Evolutionary conservation across 768 basidiomycete species (phyloP).

Genomic region (Podaxis sp.): DNA sequence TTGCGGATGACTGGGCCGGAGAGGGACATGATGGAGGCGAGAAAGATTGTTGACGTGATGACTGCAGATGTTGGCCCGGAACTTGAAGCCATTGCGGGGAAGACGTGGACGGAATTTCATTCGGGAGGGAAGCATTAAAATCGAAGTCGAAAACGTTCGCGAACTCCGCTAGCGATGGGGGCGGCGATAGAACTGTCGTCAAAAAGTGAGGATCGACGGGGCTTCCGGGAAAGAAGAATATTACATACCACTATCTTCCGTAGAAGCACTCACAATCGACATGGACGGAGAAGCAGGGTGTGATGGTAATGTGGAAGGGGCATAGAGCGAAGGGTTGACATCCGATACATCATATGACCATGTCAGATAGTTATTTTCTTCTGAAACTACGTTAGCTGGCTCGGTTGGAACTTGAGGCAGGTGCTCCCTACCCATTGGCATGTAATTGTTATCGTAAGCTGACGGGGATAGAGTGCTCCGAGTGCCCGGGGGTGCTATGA

Average conservation of each 20-base stretch:
- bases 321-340: constrained; percentile 22
- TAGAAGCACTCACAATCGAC: constrained; percentile 29
- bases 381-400: constrained; percentile 9
- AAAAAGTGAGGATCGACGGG: constrained; percentile 16
- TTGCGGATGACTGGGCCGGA: constrained; percentile 26
- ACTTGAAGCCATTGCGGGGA: constrained; percentile 12
- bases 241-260: constrained; percentile 31
- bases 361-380: constrained; percentile 21
- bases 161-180: constrained; percentile 29
- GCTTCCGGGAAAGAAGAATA: neutral
- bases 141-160: constrained; percentile 32
- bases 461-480: constrained; percentile 4
- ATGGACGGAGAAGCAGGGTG: constrained; percentile 25
- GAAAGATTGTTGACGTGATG: constrained; percentile 17
- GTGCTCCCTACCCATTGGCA: constrained; percentile 6
- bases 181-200: constrained; percentile 29
- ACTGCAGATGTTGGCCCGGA: constrained; percentile 14
- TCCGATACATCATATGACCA: constrained; percentile 27
- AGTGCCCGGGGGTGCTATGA: neutral
- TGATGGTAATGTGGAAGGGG: constrained; percentile 6
- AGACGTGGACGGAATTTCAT: constrained; percentile 5
- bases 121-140: constrained; percentile 23
- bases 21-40: constrained; percentile 21
- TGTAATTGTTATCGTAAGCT: neutral
- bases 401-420: neutral